Conservation (phyloP, 2,329 filamentous ascomycete genomes). For the Lecanosticta acicola region DNA sequence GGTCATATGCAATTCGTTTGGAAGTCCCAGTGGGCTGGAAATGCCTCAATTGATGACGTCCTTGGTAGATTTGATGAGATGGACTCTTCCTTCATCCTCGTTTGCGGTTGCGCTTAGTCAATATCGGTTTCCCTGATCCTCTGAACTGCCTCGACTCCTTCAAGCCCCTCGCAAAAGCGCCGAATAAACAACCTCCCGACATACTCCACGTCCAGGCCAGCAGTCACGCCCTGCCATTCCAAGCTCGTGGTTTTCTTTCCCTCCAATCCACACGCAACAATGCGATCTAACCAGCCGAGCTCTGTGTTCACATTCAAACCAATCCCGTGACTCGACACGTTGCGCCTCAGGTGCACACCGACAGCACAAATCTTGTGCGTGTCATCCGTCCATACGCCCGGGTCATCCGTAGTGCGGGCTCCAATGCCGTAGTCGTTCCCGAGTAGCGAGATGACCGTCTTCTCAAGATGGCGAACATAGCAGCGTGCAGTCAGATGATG, state of each 20-base stretch:
- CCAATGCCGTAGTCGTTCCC: conserved; percentile 51
- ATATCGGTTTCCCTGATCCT: conserved; percentile 16
- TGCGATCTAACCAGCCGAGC: conserved; percentile 60
- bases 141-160: conserved; percentile 24
- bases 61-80: no score
- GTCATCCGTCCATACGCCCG: conserved; percentile 66
- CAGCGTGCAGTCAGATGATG: conserved; percentile 63
- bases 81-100: no score
- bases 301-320: conserved; percentile 71
- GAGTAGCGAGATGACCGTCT: conserved; percentile 64
- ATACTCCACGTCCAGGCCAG: conserved; percentile 31
- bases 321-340: conserved; percentile 78
- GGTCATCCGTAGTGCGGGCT: conserved; percentile 64
- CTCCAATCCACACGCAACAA: conserved; percentile 83
- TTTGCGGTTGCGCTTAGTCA: no score
- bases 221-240: conserved; percentile 45
- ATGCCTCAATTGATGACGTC: background rate
- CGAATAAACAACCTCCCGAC: conserved; percentile 40
- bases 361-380: conserved; percentile 79
- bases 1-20: background rate
- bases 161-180: conserved; percentile 31
- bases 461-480: conserved; percentile 75
- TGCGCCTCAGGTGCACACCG: conserved; percentile 81
- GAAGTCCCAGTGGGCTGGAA: background rate
- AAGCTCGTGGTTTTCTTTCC: conserved; percentile 77